Evolutionary conservation across 306 rosid species (phyloP).

Genomic region (Vigna reflexopilosa): DNA sequence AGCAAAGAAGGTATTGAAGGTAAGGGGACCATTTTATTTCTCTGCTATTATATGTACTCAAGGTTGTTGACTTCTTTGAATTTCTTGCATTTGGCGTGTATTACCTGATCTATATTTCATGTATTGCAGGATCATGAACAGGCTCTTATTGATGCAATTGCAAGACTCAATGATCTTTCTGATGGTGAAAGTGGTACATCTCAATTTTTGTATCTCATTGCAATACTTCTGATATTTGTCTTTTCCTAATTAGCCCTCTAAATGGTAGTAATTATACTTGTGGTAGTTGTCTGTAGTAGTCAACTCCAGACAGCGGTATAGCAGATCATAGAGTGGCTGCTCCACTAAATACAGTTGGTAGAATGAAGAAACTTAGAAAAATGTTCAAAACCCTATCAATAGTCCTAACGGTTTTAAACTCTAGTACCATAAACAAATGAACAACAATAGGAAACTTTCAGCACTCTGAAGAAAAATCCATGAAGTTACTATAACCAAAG

Average conservation of each 20-base stretch:
- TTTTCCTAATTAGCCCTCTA: conserved; percentile 30
- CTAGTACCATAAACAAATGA: neutral
- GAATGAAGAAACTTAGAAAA: conserved; percentile 8
- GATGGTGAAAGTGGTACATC: conserved; percentile 88
- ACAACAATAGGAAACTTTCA: neutral
- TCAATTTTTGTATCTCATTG: conserved; percentile 26
- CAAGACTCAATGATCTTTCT: conserved; percentile 74
- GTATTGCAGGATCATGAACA: conserved; percentile 85
- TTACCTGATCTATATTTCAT: conserved; percentile 36
- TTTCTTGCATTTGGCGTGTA: conserved; percentile 7
- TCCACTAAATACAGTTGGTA: conserved; percentile 6
- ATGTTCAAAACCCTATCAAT: neutral
- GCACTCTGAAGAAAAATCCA: neutral
- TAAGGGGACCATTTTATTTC: conserved; percentile 41
- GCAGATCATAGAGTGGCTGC: neutral
- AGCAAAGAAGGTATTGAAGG: conserved; percentile 92
- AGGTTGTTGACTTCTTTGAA: conserved; percentile 7
- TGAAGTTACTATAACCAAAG: neutral
- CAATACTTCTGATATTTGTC: conserved; percentile 19
- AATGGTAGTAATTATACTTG: neutral
- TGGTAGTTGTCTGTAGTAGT: neutral
- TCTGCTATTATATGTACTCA: neutral
- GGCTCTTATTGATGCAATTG: conserved; percentile 86
- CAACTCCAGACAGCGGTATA: conserved; percentile 2
- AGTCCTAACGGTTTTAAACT: neutral